Evolutionary conservation across 2,329 filamentous ascomycete genomes (phyloP).

Genomic region (Nigrospora osmanthi): DNA sequence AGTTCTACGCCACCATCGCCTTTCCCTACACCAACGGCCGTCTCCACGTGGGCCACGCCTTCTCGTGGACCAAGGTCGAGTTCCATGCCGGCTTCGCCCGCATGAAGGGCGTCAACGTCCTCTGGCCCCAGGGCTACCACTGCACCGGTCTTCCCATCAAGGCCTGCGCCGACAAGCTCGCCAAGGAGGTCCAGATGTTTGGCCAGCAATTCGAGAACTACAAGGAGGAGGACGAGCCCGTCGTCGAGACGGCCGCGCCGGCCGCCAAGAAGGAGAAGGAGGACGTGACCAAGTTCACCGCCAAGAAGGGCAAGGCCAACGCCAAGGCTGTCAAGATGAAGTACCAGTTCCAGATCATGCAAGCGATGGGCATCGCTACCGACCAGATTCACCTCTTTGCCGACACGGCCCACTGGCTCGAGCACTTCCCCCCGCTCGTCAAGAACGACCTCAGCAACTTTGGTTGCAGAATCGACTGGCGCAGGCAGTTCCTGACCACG

Average conservation of each 20-base stretch:
- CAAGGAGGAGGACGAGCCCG: constrained; percentile 48
- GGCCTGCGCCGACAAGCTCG: constrained; percentile 90
- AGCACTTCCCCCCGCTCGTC: constrained; percentile 81
- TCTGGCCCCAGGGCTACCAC: constrained; percentile 93
- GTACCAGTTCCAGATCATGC: constrained; percentile 94
- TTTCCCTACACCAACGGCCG: constrained; percentile 62
- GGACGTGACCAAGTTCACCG: constrained; percentile 84
- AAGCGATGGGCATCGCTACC: constrained; percentile 77
- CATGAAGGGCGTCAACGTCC: constrained; percentile 80
- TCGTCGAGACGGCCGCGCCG: constrained; percentile 36
- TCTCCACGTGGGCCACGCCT: constrained; percentile 85
- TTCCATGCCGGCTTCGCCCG: constrained; percentile 80
- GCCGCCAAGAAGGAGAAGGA: constrained; percentile 63
- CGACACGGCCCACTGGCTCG: constrained; percentile 84
- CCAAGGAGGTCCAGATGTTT: constrained; percentile 82
- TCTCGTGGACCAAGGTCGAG: constrained; percentile 88
- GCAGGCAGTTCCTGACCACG: constrained; percentile 86
- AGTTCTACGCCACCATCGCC: constrained; percentile 69
- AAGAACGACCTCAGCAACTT: constrained; percentile 74
- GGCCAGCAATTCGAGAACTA: constrained; percentile 79
- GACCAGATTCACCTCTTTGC: constrained; percentile 92
- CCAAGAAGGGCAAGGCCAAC: constrained; percentile 86
- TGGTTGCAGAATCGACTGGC: constrained; percentile 86
- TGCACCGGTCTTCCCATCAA: constrained; percentile 98
- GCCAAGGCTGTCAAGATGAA: constrained; percentile 89